Evolutionary conservation across 805 yeast species (phyloP), one percentile per base, ranked within the genome.

Genomic region (Ogataea corticis): DNA sequence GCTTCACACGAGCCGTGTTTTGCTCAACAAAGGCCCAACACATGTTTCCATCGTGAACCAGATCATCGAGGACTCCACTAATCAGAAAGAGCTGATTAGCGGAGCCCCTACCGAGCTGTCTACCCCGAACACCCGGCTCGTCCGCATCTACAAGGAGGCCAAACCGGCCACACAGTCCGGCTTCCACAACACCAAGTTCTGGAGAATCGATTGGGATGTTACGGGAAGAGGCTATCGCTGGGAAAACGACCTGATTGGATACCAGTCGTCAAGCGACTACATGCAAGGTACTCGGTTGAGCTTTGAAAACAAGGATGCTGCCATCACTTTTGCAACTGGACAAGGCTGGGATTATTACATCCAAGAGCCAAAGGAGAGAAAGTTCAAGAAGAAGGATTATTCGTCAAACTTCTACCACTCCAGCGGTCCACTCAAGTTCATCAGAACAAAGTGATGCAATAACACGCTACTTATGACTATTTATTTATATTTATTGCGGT

Each of bases 201-300:
- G 96, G 96, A 81, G 79, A 58, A 61, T 87, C 45, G 95, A 87
- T 67, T 87, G 94, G 92, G 96, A 88, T 61, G 77, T 87, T 33
- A 69, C 83, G 45, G 82, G 82, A 36, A 80, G 83, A 59, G 87
- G 85, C 17, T 81, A 87, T 71, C 73, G 94, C 63, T 87, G 96
- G 96, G 96, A 87, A 63, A 87, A 87, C 67, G 92, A 86, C 63
- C 72, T 87, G 62, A 87, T 87, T 67, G 96, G 96, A 19, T 87
- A 86, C 72, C 91, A 86, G 59, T 78, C 87, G 37, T 73, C 85
- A 36, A 79, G 86, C 30, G 96, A 87, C 65, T 83, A 81, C 68
- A 83, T 88, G 85, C 85, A 87, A 69, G 89, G 85, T 14, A 83
- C 92, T 7, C 77, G 77, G 61, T 67, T 87, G 73, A 81, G 82